Evolutionary conservation across 495 filamentous ascomycete species (phyloP).

Genomic region (Halenospora varia): DNA sequence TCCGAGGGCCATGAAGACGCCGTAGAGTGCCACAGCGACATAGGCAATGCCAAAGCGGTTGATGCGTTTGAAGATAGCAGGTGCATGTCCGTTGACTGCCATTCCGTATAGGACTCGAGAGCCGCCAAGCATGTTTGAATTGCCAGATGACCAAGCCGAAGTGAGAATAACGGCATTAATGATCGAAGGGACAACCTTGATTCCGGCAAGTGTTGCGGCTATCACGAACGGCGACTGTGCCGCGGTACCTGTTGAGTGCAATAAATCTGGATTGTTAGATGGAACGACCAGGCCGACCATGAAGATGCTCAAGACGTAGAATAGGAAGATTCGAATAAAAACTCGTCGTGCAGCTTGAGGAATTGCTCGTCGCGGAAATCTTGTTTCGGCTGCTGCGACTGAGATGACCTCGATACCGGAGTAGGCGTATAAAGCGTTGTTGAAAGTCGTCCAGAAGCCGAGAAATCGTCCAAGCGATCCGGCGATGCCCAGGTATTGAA

Average conservation of each 20-base stretch:
- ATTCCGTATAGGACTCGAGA: conserved; percentile 59
- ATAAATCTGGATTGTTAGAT: conserved; percentile 48
- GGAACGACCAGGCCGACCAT: conserved; percentile 56
- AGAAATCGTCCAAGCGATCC: conserved; percentile 41
- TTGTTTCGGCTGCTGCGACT: conserved; percentile 60
- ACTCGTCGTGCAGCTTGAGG: conserved; percentile 47
- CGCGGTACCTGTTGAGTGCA: conserved; percentile 41
- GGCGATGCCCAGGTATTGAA: not conserved
- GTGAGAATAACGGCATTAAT: conserved; percentile 44
- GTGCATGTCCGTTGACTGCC: conserved; percentile 54
- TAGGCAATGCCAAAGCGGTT: conserved; percentile 56
- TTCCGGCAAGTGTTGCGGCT: conserved; percentile 59
- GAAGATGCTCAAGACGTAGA: conserved; percentile 58
- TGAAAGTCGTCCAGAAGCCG: conserved; percentile 58
- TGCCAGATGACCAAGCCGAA: conserved; percentile 38
- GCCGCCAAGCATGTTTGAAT: conserved; percentile 51
- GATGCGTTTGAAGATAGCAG: conserved; percentile 50
- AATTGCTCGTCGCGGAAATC: conserved; percentile 49
- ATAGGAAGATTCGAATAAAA: conserved; percentile 48
- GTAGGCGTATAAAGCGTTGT: conserved; percentile 55
- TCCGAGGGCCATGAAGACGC: conserved; percentile 46
- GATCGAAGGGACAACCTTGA: conserved; percentile 54
- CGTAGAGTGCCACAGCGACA: conserved; percentile 46
- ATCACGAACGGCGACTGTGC: conserved; percentile 64
- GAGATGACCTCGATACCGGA: conserved; percentile 54